Percentiles rank a stretch among this genome's conserved stretches.
Conservation (phyloP, 169 alveolate genomes). For the Eimeria brunetti region DNA sequence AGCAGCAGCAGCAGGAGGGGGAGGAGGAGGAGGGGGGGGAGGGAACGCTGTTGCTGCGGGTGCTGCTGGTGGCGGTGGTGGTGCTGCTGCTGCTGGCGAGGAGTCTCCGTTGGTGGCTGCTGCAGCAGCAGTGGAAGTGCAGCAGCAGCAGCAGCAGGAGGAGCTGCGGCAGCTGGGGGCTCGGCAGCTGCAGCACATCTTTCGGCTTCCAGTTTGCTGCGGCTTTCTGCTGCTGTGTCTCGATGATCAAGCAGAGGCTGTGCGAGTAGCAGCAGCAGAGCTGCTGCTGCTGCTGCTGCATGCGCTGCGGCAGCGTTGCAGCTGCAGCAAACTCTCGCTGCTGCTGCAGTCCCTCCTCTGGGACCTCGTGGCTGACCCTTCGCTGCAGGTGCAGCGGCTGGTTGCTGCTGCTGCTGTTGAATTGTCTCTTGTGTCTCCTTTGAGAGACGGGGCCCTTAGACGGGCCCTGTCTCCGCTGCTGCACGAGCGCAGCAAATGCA, state of each 20-base stretch:
- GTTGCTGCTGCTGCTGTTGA: conserved; percentile 69
- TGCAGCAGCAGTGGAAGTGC: conserved; percentile 43
- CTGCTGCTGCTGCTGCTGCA: conserved; percentile 72
- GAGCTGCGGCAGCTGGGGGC: conserved; percentile 76
- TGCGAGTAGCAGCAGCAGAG: conserved; percentile 57
- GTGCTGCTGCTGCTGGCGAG: conserved; percentile 4
- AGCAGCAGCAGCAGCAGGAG: conserved; percentile 73
- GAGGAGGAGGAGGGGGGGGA: neutral
- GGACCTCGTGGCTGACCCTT: conserved; percentile 57
- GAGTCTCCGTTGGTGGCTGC: neutral
- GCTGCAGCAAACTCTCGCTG: conserved; percentile 72
- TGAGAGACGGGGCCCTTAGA: conserved; percentile 75
- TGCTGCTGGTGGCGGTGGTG: neutral
- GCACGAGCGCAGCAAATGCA: conserved; percentile 43
- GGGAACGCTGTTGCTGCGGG: neutral
- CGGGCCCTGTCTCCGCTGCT: conserved; percentile 70
- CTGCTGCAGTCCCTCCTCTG: conserved; percentile 77
- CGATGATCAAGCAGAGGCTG: conserved; percentile 40
- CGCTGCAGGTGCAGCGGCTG: conserved; percentile 52
- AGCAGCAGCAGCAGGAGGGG: conserved; percentile 24
- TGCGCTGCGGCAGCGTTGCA: conserved; percentile 6
- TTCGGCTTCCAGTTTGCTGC: conserved; percentile 31
- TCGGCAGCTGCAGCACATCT: conserved; percentile 57
- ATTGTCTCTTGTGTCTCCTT: conserved; percentile 61
- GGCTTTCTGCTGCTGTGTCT: conserved; percentile 65